Base-by-base conservation (phyloP, 306 rosid species). In the Prunus mume region DNA sequence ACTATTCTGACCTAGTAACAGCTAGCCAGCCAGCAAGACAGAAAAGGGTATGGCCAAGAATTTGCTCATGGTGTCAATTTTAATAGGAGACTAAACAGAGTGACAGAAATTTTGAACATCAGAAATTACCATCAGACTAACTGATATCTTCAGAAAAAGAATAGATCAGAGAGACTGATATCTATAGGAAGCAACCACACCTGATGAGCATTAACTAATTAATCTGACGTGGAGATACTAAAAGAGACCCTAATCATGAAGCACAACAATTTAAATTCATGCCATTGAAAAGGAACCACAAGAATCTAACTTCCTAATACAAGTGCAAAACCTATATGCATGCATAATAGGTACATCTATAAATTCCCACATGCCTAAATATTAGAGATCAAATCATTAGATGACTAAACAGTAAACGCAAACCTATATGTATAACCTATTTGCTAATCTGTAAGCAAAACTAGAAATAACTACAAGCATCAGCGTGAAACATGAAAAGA, bases 1-100 rank as follows among this genome's bases (percentile, higher is more conserved):
- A 56, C 62, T n/a, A 56, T 56, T 68, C 57, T 47, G 58, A 68
- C 43, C 58, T 24, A 46, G 9, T 20, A 68, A 47, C 72, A 68
- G 41, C 56, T 17, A 68, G 52, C 14, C 19, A 38, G 70, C 49
- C 11, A 67, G 72, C 34, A 13, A 62, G 1, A 60, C 27, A 25
- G 34, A 60, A 22, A 60, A 60, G 3, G 34, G 8, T 3, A 60
- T 24, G 34, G 18, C 7, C 12, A 60, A 60, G 19, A 60, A 13
- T 60, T 60, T 68, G 34, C 34, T 2, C 3, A 4, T 20, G 34
- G 14, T 30, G 47, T 14, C 47, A 14, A 1, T 13, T 64, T 11
- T 46, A 24, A 20, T 65, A 20, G 63, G 13, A 30, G 56, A 45
- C 60, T 51, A 47, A 38, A 70, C 62, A 2, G 65, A 27, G 56